Evolutionary conservation across 306 rosid species (phyloP).

Genomic region (Begonia fuchsioides): DNA sequence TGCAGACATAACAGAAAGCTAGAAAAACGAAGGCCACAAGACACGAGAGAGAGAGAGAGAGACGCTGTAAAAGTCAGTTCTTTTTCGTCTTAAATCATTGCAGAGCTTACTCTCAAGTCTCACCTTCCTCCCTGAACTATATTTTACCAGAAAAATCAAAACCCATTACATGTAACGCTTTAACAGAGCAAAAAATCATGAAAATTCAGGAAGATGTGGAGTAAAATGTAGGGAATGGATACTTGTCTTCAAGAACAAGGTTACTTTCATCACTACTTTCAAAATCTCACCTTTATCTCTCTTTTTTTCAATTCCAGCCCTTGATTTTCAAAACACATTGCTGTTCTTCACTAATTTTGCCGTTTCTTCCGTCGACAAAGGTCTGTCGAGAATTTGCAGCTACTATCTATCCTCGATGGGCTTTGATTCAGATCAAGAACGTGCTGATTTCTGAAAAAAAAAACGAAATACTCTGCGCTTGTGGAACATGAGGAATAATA

Average conservation of each 20-base stretch:
- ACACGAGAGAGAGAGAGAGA: conserved; percentile 15
- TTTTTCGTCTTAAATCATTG: conserved; percentile 42
- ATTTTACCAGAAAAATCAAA: neutral
- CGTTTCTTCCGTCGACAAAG: too few relatives aligned
- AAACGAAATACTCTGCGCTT: too few relatives aligned
- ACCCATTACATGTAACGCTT: neutral
- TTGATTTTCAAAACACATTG: conserved; percentile 29
- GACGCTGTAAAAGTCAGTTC: conserved; percentile 37
- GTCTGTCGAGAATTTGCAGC: too few relatives aligned
- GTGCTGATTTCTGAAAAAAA: too few relatives aligned
- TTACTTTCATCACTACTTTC: conserved; percentile 34
- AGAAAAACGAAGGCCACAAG: conserved; percentile 11
- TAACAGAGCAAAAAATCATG: neutral
- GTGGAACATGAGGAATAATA: too few relatives aligned
- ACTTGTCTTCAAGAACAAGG: conserved; percentile 87
- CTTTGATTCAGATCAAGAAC: too few relatives aligned
- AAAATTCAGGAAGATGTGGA: conserved; percentile 19
- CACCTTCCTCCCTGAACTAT: neutral
- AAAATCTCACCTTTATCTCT: conserved; percentile 6
- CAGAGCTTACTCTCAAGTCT: conserved; percentile 12
- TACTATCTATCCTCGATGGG: too few relatives aligned
- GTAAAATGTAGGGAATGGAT: conserved; percentile 18
- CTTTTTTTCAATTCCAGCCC: neutral
- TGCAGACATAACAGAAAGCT: conserved; percentile 21
- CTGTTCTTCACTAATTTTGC: conserved; percentile 24